phyloP scores from a whole-genome alignment of 805 yeast species.

The Saccharomycopsis selenospora region DNA sequence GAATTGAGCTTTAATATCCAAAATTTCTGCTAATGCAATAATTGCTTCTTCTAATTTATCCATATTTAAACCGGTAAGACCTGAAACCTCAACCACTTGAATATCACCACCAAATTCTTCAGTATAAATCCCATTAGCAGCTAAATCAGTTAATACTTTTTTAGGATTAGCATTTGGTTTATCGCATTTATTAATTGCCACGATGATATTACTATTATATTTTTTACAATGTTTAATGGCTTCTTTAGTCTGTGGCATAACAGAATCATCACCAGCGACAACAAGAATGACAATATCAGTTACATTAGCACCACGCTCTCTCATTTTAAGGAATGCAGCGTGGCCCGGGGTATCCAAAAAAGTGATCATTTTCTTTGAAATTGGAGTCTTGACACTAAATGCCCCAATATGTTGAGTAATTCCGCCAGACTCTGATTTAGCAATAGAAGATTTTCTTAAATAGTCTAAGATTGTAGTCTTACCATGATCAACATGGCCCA shows the following conservation, averaged over 20 bases:
- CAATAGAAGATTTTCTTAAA: constrained; percentile 78
- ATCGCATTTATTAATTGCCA: constrained; percentile 91
- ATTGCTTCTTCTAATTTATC: constrained; percentile 85
- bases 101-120: constrained; percentile 96
- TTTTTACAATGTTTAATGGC: constrained; percentile 89
- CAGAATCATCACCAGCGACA: constrained; percentile 95
- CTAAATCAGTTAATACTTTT: constrained; percentile 69
- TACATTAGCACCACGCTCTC: constrained; percentile 91
- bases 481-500: constrained; percentile 99
- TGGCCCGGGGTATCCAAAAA: constrained; percentile 98
- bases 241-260: constrained; percentile 95
- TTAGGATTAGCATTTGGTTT: constrained; percentile 69
- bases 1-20: constrained; percentile 62
- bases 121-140: constrained; percentile 69
- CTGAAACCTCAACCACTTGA: constrained; percentile 82
- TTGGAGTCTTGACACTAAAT: constrained; percentile 75
- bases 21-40: constrained; percentile 73
- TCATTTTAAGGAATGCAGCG: constrained; percentile 92
- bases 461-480: constrained; percentile 90
- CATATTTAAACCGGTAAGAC: constrained; percentile 84
- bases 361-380: constrained; percentile 68
- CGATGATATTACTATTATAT: constrained; percentile 76
- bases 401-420: constrained; percentile 99
- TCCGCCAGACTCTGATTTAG: constrained; percentile 84
- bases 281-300: constrained; percentile 90